Evolutionary conservation across 2,329 filamentous ascomycete species (phyloP).

Genomic region (Cladosporium halotolerans): DNA sequence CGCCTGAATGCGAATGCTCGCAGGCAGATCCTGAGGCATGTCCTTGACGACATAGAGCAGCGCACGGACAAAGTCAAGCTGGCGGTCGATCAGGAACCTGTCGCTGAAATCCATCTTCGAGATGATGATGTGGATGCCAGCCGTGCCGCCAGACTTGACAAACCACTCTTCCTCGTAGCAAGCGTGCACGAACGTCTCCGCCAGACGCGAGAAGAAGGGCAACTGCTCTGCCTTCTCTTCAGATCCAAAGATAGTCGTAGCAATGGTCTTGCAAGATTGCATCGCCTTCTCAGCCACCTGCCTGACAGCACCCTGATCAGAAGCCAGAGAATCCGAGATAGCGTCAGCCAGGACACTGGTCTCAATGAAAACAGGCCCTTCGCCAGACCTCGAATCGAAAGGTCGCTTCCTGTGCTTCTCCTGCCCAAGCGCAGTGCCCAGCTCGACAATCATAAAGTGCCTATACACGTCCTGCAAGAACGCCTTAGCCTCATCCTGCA

Average conservation of each 20-base stretch:
- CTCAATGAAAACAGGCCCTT: constrained; percentile 81
- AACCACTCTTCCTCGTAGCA: constrained; percentile 99
- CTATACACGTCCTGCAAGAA: constrained; percentile 77
- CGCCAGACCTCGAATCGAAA: constrained; percentile 79
- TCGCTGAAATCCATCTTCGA: constrained; percentile 81
- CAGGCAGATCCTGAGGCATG: constrained; percentile 88
- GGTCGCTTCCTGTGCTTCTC: constrained; percentile 68
- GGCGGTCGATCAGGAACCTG: constrained; percentile 72
- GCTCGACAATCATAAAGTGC: constrained; percentile 85
- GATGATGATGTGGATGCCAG: constrained; percentile 83
- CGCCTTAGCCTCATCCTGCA: constrained; percentile 66
- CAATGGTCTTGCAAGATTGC: constrained; percentile 68
- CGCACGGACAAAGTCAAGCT: constrained; percentile 83
- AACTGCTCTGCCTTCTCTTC: constrained; percentile 66
- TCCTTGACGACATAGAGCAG: constrained; percentile 97
- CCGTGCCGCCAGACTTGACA: constrained; percentile 84
- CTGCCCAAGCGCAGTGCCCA: constrained; percentile 77
- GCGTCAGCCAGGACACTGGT: constrained; percentile 82
- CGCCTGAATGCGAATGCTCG: constrained; percentile 76
- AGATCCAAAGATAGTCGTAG: constrained; percentile 71
- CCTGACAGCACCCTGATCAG: constrained; percentile 71
- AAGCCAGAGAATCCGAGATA: constrained; percentile 82
- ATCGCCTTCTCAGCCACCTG: constrained; percentile 77
- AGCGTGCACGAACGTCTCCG: constrained; percentile 81
- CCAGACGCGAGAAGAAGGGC: constrained; percentile 77